phyloP scores from a whole-genome alignment of 129 eudicot genomes.

The Ambrosia trifida region DNA sequence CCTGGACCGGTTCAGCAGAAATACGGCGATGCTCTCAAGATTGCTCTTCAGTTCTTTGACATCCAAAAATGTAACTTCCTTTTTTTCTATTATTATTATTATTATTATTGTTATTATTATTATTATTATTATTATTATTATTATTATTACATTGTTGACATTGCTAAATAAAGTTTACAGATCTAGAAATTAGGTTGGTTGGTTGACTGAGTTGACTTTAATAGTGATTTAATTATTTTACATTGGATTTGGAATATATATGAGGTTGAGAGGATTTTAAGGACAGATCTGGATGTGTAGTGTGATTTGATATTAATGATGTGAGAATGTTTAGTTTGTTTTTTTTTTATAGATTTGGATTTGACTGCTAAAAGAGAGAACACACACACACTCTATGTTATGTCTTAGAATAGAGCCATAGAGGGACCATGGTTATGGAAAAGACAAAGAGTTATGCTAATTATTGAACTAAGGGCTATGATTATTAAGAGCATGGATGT shows the following conservation, averaged over 20 bases:
- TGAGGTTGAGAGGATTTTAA: neutral
- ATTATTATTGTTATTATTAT: neutral
- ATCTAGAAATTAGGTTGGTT: constrained; percentile 14
- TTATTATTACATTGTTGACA: constrained; percentile 8
- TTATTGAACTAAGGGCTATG: neutral
- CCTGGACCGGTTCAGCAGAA: constrained; percentile 73
- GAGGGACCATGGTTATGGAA: constrained; percentile 9
- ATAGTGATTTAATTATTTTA: neutral
- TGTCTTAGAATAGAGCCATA: neutral
- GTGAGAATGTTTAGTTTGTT: neutral
- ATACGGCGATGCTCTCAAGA: constrained; percentile 74
- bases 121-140: neutral
- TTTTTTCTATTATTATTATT: no score
- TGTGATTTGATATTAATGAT: neutral
- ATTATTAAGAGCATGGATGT: neutral
- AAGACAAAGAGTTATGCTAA: neutral
- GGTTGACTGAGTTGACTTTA: constrained; percentile 7
- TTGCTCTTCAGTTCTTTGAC: constrained; percentile 79
- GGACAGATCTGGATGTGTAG: constrained; percentile 2
- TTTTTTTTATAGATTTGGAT: neutral
- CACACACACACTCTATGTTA: no score
- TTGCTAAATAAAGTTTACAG: constrained; percentile 11
- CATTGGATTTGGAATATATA: constrained; percentile 3
- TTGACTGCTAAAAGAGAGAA: constrained; percentile 17
- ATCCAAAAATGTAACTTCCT: constrained; percentile 63